A percentile compares a stretch with the other conserved stretches of the same genome.
These are phyloP conservation scores for Elsinoe ampelina DNA, from an alignment of 2,329 filamentous ascomycete species.

Conservation along the genomic window DNA sequence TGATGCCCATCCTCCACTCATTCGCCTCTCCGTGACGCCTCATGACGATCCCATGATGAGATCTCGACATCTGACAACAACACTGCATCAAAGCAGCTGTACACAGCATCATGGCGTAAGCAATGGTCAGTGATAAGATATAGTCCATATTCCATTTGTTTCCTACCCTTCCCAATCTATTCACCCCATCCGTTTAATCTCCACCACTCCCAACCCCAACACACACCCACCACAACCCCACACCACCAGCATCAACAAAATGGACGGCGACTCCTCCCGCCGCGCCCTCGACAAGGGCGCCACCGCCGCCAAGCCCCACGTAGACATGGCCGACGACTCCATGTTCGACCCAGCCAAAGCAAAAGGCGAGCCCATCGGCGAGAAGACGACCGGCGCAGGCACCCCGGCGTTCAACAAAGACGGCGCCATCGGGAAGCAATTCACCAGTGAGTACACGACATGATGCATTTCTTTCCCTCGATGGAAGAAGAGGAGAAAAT, in stretches of 20 bases:
- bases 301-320: constrained; percentile 16
- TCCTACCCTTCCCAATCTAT: background rate
- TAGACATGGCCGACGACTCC: constrained; percentile 18
- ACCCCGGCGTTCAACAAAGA: constrained; percentile 22
- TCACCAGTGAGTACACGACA: constrained; percentile 20
- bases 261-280: constrained; percentile 22
- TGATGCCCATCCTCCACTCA: background rate
- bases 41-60: constrained; percentile 11
- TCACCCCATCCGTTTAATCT: background rate
- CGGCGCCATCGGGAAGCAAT: constrained; percentile 29
- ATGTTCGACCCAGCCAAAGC: constrained; percentile 22
- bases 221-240: background rate
- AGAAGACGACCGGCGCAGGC: constrained; percentile 21
- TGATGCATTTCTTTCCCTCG: background rate
- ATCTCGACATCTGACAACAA: constrained; percentile 1
- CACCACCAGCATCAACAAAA: constrained; percentile 16
- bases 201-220: background rate
- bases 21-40: constrained; percentile 3
- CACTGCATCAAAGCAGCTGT: background rate
- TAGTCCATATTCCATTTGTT: background rate
- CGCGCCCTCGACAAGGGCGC: constrained; percentile 22
- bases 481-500: background rate
- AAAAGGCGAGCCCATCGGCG: constrained; percentile 18
- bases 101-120: background rate
- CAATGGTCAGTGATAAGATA: background rate